A percentile compares a stretch with the other conserved stretches of the same genome.
Evolutionary conservation across 192 early-diverging fungal species (phyloP).

Genomic region (Linnemannia zychae): DNA sequence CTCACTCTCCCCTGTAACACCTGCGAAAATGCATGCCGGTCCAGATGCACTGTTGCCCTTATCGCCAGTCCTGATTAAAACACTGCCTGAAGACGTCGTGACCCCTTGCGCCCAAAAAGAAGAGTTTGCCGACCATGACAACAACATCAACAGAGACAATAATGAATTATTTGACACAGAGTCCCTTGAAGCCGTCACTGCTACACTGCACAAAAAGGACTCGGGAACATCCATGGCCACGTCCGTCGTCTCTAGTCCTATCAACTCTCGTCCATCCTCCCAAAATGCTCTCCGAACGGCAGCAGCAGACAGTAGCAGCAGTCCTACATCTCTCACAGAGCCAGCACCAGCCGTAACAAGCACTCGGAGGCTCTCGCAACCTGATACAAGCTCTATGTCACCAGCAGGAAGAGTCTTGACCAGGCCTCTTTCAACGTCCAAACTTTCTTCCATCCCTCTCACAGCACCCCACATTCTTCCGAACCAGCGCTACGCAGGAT

Average conservation of each 20-base stretch:
- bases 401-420: constrained; percentile 45
- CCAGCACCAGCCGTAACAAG: neutral
- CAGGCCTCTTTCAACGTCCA: constrained; percentile 44
- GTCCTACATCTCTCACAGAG: neutral
- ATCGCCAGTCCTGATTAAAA: neutral
- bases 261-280: neutral
- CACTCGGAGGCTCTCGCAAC: neutral
- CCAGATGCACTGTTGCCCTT: neutral
- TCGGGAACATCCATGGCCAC: constrained; percentile 46
- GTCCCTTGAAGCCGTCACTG: neutral
- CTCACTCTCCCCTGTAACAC: constrained; percentile 10
- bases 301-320: neutral
- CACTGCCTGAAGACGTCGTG: neutral
- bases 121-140: neutral
- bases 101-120: constrained; percentile 6
- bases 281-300: neutral
- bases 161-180: neutral
- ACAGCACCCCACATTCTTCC: constrained; percentile 47
- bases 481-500: constrained; percentile 36
- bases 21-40: neutral
- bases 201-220: constrained; percentile 47
- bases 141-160: neutral
- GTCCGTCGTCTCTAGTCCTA: neutral
- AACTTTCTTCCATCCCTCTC: constrained; percentile 32
- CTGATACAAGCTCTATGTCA: neutral